Base-by-base conservation (phyloP, 2,329 filamentous ascomycete genomes). In the Penicillium sp. region DNA sequence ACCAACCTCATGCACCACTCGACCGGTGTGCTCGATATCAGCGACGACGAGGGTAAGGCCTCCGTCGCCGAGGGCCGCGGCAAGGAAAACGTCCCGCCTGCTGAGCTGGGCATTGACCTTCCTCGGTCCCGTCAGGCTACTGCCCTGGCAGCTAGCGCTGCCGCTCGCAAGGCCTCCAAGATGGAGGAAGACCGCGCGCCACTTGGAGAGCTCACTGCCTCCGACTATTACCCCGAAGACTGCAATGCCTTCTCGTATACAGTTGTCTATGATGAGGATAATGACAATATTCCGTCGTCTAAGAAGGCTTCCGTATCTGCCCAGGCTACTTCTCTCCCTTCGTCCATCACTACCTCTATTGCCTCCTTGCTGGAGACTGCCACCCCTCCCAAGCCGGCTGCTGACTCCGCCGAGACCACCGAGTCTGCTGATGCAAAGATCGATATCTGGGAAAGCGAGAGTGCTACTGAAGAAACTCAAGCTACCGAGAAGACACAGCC, bases 1-100 rank as follows among this genome's bases (percentile, higher is more conserved):
- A 90, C 91, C 63, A 96, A 95, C 65, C 77, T 96, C 35, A 89
- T 97, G 75, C 89, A 96, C 72, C 92, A 96, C 76, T 88, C 87
- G 50, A 92, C 92, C 7, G 87, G 87, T 57, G 85, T 87, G 0
- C 81, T 97, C 3, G 92, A 97, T 68, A 90, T 97, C 65, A 90
- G 85, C 60, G 92, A 90, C 20, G 92, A 96, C 63, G 92, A 96
- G 69, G 81, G 65, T 73, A 79, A 58, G 80, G 79, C 66, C 69
- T 78, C 54, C 6, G 16, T 47, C 7, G 39, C 69, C 28, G 82
- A 89, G 59, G 81, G 82, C 41, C 79, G 84, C 28, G 89, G 90
- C 65, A 99, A 99, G 78, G 92, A 99, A 76, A 99, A 99, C 67
- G 84, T 96, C 16, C 89, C 92, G 4, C 92, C 92, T 2, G 69